Percentiles rank a stretch among this genome's conserved stretches.
phyloP scores from a whole-genome alignment of 176 grass and related monocot genomes.

The Lolium rigidum region DNA sequence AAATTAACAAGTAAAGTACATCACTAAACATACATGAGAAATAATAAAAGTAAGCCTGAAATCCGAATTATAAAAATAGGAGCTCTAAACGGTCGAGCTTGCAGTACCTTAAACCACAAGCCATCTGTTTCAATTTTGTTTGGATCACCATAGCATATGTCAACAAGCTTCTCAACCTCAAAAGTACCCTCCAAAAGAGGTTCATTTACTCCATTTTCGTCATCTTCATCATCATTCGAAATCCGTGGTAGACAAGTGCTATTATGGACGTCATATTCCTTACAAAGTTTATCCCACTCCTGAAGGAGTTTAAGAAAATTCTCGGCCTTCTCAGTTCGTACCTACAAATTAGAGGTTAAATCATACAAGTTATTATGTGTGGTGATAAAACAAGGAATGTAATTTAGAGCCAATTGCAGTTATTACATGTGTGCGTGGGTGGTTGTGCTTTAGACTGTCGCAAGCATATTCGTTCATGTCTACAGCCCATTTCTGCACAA shows the following conservation, averaged over 20 bases:
- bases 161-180: slow-evolving; percentile 61
- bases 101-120: slow-evolving; percentile 64
- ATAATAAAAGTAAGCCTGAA: background rate
- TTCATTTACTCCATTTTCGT: background rate
- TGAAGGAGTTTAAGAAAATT: slow-evolving; percentile 63
- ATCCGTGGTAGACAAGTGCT: slow-evolving; percentile 24
- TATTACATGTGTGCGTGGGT: slow-evolving; percentile 44
- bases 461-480: slow-evolving; percentile 70
- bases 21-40: background rate
- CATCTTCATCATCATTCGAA: slow-evolving; percentile 45
- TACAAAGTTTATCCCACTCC: slow-evolving; percentile 59
- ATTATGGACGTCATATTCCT: slow-evolving; percentile 42
- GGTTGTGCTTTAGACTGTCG: slow-evolving; percentile 65
- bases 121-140: slow-evolving; percentile 39
- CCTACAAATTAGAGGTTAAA: slow-evolving; percentile 29
- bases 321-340: slow-evolving; percentile 74
- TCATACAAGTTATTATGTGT: background rate
- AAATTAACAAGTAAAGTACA: background rate
- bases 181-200: slow-evolving; percentile 48
- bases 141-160: slow-evolving; percentile 69
- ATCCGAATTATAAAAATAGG: background rate
- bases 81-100: background rate
- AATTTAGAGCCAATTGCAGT: background rate
- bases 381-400: background rate
- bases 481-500: slow-evolving; percentile 62